Percentiles rank a stretch among this genome's conserved stretches.
Conservation (phyloP, 306 rosid genomes). For the Rosa rugosa region DNA sequence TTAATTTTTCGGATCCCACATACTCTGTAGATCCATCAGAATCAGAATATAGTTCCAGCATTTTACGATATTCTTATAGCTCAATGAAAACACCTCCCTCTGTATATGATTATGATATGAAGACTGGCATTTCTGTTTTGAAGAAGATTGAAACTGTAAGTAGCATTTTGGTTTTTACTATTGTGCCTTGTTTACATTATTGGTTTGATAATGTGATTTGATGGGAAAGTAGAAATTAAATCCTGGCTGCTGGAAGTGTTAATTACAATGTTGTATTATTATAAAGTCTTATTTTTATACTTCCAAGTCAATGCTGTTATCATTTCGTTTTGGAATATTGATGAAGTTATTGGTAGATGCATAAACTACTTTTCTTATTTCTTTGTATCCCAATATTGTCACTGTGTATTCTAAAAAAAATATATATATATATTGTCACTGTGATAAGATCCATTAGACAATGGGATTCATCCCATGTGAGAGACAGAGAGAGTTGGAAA, state of each 20-base stretch:
- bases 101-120: constrained; percentile 90
- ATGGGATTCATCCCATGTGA: background rate
- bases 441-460: background rate
- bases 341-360: constrained; percentile 1
- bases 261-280: background rate
- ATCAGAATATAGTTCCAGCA: constrained; percentile 67
- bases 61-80: constrained; percentile 76
- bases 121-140: constrained; percentile 55
- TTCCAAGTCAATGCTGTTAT: background rate
- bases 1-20: constrained; percentile 69
- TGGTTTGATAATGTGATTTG: background rate
- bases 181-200: constrained; percentile 12
- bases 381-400: background rate
- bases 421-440: constrained; percentile 7
- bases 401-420: too few species aligned
- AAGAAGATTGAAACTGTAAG: constrained; percentile 84
- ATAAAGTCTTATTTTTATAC: background rate
- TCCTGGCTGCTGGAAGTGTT: background rate
- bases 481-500: constrained; percentile 2
- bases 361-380: background rate
- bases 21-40: constrained; percentile 56
- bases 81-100: constrained; percentile 84
- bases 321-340: background rate
- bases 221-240: background rate
- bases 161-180: constrained; percentile 22